Base-by-base conservation (phyloP, 345 rosid genomes). In the Rhodamnia rubescens region DNA sequence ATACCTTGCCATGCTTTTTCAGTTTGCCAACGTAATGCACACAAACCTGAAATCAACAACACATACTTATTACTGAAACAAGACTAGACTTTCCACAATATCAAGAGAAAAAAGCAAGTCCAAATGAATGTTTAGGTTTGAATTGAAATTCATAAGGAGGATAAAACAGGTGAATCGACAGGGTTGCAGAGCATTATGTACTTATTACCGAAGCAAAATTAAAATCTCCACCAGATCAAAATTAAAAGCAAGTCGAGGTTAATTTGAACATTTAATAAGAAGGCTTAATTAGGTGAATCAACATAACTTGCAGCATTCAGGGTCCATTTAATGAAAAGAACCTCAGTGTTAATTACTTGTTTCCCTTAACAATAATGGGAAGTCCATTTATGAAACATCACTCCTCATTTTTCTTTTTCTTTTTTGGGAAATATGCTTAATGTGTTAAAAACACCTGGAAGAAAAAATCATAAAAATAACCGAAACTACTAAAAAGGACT, bases 11-110 rank as follows among this genome's bases (percentile, higher is more conserved):
- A 64, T 91, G 94, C 94, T 96, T 93, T 93, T 93, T 89, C 83
- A 98, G 99, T 92, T 94, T 98, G 88, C 99, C 99, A 53, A 90
- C 93, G 83, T 98, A 98, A 82, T 82, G 91, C 78, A 98, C 97
- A 55, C 90, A 85, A 83, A 98, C 98, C 99, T 98, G 97, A 64
- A 86, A 51, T 40, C 59, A 36, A 52, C 57, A 82, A 52, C 36
- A 4, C 54, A 52, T 52, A 84, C 53, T 58, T 56, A 49, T 59
- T 61, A 59, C 53, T 9, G 21, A 85, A 53, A 26, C 11, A 53
- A 57, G 22, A 47, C 80, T 69, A 18, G 47, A 69, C 47, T 36
- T 36, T 69, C 26, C 80, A 82, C 44, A 82, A 52, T 52, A 82
- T 52, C 57, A 53, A 49, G 56, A 40, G 26, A 82, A 82, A 27